Percentiles rank a stretch among this genome's conserved stretches.
These are phyloP conservation scores for Phytophthora tubulina DNA, from an alignment of 352 stramenopile genomes.

Conservation along the genomic window DNA sequence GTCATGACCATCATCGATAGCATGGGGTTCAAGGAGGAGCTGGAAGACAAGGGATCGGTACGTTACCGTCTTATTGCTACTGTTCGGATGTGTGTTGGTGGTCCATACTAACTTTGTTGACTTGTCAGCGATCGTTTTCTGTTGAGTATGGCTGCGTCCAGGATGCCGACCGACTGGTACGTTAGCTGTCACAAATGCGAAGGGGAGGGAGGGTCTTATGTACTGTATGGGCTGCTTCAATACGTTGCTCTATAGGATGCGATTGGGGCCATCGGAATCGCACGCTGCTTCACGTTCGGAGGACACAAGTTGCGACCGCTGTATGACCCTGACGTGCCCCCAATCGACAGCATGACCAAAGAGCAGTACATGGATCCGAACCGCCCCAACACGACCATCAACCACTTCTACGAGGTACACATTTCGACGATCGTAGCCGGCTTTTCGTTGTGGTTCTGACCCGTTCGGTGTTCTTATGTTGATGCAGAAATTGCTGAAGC, in stretches of 20 bases:
- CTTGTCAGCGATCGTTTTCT: constrained; percentile 43
- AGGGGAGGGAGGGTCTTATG: not conserved
- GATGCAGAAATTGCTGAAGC: constrained; percentile 87
- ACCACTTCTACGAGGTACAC: constrained; percentile 91
- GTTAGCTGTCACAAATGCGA: not conserved
- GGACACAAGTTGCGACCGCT: constrained; percentile 84
- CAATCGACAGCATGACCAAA: constrained; percentile 71
- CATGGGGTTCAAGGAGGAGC: constrained; percentile 90
- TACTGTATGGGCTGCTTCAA: not conserved
- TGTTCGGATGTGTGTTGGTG: not conserved
- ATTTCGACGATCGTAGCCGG: not conserved
- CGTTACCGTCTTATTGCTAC: not conserved
- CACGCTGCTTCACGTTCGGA: constrained; percentile 92
- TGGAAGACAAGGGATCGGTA: constrained; percentile 46
- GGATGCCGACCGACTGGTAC: constrained; percentile 88
- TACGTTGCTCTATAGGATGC: constrained; percentile 60
- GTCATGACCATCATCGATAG: constrained; percentile 87
- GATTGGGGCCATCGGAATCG: constrained; percentile 92
- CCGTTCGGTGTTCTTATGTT: not conserved
- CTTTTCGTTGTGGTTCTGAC: not conserved
- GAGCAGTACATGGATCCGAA: constrained; percentile 85
- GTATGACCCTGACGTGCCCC: constrained; percentile 75
- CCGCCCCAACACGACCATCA: constrained; percentile 78
- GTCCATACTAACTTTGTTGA: not conserved
- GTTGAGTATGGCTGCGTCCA: constrained; percentile 90